Evolutionary conservation across 768 basidiomycete species (phyloP), one percentile per base, ranked within the genome.

Genomic region (Pulveroboletus sp.): DNA sequence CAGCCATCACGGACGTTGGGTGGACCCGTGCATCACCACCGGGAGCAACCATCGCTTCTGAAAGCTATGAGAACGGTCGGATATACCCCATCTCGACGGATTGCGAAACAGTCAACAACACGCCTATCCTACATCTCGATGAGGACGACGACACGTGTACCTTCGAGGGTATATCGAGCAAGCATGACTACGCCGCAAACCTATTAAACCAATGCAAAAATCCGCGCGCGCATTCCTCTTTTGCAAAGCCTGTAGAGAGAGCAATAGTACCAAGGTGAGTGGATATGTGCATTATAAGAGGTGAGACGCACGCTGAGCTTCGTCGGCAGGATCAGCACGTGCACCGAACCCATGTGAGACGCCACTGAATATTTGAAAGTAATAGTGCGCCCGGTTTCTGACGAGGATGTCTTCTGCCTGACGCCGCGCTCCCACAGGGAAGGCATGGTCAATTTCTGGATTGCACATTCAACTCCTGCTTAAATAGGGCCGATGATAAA

Each of bases 381-480:
- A 76, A 59, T 83, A 84, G 0, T 66, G 69, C 0, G 75, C 74
- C 47, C 79, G 79, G 21, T 61, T 68, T 47, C 75, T 75, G 8
- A 73, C 69, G 14, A 85, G 63, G 8, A 82, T 76, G 42, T 81
- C 79, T 51, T 83, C 83, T 0, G 77, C 78, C 2, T 73, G 69
- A 24, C 76, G 77, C 30, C 83, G 79, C 0, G 74, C 72, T n/a
- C 72, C 71, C 0, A 69, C 21, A 1, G 79, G 72, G 70, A 84
- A 84, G 1, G 80, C 74, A 57, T 53, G 43, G 59, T 84, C 83
- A n/a, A 55, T 69, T 64, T 84, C 82, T 79, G 59, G 6, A 42
- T 5, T 13, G 39, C 3, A 10, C 31, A 31, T 35, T 49, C 18
- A 54, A 26, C 8, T 17, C 6, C 21, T 9, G n/a, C 3, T 18